phyloP scores from a whole-genome alignment of 2,329 filamentous ascomycete species.

The Neocatenulostroma microsporum region DNA sequence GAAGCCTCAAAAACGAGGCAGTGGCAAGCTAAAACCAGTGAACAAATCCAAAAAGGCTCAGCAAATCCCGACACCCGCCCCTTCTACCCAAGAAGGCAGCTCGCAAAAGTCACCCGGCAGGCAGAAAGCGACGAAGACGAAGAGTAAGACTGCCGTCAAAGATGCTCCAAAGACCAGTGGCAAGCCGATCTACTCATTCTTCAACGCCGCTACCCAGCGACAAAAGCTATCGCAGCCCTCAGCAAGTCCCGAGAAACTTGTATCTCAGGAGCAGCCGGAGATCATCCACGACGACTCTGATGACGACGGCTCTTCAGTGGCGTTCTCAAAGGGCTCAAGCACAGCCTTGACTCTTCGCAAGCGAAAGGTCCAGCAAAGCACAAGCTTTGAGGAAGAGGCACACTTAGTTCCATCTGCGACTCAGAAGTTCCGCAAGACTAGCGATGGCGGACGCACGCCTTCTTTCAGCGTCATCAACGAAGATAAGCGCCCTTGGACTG shows the following conservation, averaged over 20 bases:
- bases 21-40: conserved; percentile 18
- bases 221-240: conserved; percentile 31
- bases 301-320: conserved; percentile 17
- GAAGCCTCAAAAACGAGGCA: conserved; percentile 11
- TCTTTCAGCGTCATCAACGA: conserved; percentile 30
- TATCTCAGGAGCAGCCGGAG: conserved; percentile 20
- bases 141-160: conserved; percentile 25
- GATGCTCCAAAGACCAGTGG: conserved; percentile 30
- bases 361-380: conserved; percentile 22
- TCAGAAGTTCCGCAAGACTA: conserved; percentile 40
- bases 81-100: conserved; percentile 7
- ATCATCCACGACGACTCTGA: conserved; percentile 27
- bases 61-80: conserved; percentile 5
- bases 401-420: conserved; percentile 21
- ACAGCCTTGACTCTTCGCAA: conserved; percentile 29
- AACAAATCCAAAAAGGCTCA: conserved; percentile 12
- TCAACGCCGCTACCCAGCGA: conserved; percentile 37
- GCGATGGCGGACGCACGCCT: conserved; percentile 28
- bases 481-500: conserved; percentile 74
- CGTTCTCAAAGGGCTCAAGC: conserved; percentile 26
- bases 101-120: conserved; percentile 16
- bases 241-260: conserved; percentile 35
- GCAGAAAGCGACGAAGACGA: conserved; percentile 11
- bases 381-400: conserved; percentile 12
- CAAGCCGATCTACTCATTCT: conserved; percentile 44